These are phyloP conservation scores for Uromyces viciae-fabae DNA, from an alignment of 1,284 basidiomycete genomes.

Conservation along the genomic window DNA sequence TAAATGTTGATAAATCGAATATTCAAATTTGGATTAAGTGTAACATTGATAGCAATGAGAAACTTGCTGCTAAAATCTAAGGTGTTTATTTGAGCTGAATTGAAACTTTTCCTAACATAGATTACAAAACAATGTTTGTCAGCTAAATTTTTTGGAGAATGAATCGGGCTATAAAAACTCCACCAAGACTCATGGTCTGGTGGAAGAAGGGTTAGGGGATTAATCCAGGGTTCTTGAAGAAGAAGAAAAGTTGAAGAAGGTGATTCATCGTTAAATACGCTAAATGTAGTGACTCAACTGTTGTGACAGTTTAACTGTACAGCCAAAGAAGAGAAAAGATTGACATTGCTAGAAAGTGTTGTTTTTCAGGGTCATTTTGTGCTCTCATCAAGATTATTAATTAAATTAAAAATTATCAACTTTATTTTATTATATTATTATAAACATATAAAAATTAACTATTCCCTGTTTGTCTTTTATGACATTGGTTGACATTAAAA, in stretches of 20 bases:
- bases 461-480: not conserved
- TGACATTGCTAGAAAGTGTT: not conserved
- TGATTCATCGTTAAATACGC: not conserved
- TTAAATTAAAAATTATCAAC: not conserved
- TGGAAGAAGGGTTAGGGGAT: not conserved
- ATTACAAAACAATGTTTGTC: not conserved
- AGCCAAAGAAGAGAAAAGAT: not conserved
- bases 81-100: not conserved
- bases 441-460: not conserved
- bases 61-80: not conserved
- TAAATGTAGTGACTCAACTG: not conserved
- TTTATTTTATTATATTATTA: not conserved
- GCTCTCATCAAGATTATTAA: not conserved
- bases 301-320: conserved; percentile 21
- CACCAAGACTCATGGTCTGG: conserved; percentile 17
- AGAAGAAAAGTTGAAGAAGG: not conserved
- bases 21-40: not conserved
- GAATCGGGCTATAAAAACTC: not conserved
- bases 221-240: not conserved
- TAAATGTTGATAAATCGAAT: not conserved
- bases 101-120: not conserved
- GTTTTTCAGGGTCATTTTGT: too few relatives aligned
- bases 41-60: not conserved
- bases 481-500: too few relatives aligned
- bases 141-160: not conserved